Evolutionary conservation across 306 rosid species (phyloP).

Genomic region (Vigna radiata): DNA sequence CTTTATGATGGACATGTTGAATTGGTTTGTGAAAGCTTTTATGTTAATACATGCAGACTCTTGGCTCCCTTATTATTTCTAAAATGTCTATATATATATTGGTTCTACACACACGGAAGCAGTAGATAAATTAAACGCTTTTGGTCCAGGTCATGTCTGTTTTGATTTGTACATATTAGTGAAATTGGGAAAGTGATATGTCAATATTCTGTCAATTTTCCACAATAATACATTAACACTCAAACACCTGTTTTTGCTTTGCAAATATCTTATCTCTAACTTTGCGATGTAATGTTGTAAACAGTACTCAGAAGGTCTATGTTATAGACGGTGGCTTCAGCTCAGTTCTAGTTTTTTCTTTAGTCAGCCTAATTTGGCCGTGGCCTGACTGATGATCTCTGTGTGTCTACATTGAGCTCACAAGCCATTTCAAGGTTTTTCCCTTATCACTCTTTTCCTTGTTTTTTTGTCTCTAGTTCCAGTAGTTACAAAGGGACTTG

Average conservation of each 20-base stretch:
- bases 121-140: background rate
- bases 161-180: constrained; percentile 12
- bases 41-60: constrained; percentile 15
- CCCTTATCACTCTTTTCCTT: constrained; percentile 22
- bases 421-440: constrained; percentile 48
- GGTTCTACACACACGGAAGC: background rate
- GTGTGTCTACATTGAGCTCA: constrained; percentile 35
- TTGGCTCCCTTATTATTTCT: background rate
- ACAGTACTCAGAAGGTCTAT: constrained; percentile 21
- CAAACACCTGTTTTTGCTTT: constrained; percentile 12
- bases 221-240: background rate
- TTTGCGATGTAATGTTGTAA: constrained; percentile 25
- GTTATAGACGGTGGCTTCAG: constrained; percentile 26
- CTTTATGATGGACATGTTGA: constrained; percentile 3
- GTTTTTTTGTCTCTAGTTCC: constrained; percentile 25
- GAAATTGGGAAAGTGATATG: constrained; percentile 42
- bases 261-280: constrained; percentile 37
- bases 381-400: constrained; percentile 40
- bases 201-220: constrained; percentile 3
- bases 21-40: constrained; percentile 17
- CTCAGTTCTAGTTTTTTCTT: constrained; percentile 39
- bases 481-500: constrained; percentile 36
- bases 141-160: background rate
- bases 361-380: constrained; percentile 43
- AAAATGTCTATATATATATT: background rate